Evolutionary conservation across 2,329 filamentous ascomycete genomes (phyloP), one percentile per base, ranked within the genome.

Genomic region (Canariomyces notabilis): DNA sequence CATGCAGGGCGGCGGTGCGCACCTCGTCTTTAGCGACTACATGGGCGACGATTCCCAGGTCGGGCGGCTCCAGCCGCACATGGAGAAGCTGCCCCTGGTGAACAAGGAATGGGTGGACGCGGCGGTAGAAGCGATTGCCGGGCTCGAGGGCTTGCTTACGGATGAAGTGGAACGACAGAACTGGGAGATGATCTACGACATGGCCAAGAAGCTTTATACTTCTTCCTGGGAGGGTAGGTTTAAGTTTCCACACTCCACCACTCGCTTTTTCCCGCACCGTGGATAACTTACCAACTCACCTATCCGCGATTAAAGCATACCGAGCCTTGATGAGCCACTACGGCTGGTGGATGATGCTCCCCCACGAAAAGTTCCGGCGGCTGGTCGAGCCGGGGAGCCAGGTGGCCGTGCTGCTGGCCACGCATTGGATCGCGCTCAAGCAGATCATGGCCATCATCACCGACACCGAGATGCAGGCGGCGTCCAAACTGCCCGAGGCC

Each of bases 261-360:
- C 7, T 29, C 4, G 3, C 9, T 12, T 8, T 29, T 8, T 29
- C 26, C 22, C 26, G 26, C n/a, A n/a, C n/a, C n/a, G n/a, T n/a
- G n/a, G n/a, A n/a, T 29, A 29, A 29, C 26, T 29, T 8, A 29
- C 26, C 26, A 12, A 26, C 11, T 11, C 22, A 11, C 22, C 22
- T 11, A 11, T 11, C 26, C 26, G 4, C 6, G 2, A 4, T 16
- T 35, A 40, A 32, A 76, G 76, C 75, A 14, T 78, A 77, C 56
- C 64, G 70, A 50, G 63, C 69, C n/a, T 67, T 78, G 42, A 66
- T 66, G 34, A 62, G 66, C 44, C 74, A 77, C 54, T 79, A 76
- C 57, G 67, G 59, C 4, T 80, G 76, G 76, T 79, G 76, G 76
- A 79, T 79, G 67, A 67, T 75, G 59, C 66, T 80, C 6, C 71